These are phyloP conservation scores for Arthrocladium fulminans DNA, from an alignment of 2,329 filamentous ascomycete species.

Conservation along the genomic window DNA sequence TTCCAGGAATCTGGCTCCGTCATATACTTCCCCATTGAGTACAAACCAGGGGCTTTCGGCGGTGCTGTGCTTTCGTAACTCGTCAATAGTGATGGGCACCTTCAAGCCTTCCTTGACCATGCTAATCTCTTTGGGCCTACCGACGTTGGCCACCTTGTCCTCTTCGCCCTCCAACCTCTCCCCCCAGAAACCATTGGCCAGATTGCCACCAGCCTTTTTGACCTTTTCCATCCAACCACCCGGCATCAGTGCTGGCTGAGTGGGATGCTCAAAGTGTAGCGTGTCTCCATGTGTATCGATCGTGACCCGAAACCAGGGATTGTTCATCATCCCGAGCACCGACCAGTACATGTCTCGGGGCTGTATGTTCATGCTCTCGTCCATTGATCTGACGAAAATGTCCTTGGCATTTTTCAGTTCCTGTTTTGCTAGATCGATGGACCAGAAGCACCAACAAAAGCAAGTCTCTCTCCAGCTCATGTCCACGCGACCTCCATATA, in stretches of 20 bases:
- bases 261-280: constrained; percentile 79
- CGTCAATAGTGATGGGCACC: constrained; percentile 57
- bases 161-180: constrained; percentile 53
- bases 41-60: constrained; percentile 74
- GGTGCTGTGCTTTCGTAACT: constrained; percentile 59
- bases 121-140: constrained; percentile 57
- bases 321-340: constrained; percentile 96
- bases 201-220: constrained; percentile 71
- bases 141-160: constrained; percentile 34
- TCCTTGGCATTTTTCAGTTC: constrained; percentile 59
- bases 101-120: constrained; percentile 65
- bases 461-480: constrained; percentile 71
- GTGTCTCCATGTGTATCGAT: constrained; percentile 58
- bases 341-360: constrained; percentile 95
- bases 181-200: constrained; percentile 78
- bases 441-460: constrained; percentile 94
- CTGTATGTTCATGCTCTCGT: constrained; percentile 77
- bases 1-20: constrained; percentile 71
- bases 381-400: constrained; percentile 78
- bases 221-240: constrained; percentile 92
- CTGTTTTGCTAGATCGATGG: constrained; percentile 55
- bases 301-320: constrained; percentile 79
- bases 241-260: constrained; percentile 64
- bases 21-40: constrained; percentile 78
- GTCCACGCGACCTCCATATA: constrained; percentile 71